Conservation (phyloP, 805 yeast species). For the Sugiyamaella boreocaroliniensis region DNA sequence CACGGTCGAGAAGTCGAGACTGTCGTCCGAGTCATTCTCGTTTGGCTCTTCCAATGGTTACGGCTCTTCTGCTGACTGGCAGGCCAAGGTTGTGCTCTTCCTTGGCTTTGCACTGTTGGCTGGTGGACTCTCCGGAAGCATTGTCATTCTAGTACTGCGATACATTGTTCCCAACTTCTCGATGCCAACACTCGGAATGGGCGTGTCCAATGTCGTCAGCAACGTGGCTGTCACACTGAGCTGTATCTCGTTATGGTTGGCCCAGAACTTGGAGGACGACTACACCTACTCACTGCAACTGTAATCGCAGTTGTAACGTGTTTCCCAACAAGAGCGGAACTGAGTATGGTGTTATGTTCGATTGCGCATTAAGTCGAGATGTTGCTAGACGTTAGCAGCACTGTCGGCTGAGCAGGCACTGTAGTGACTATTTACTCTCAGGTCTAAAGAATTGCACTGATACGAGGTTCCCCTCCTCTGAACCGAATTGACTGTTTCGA, state of each 20-base stretch:
- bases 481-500: too few relatives aligned
- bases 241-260: slow-evolving; percentile 84
- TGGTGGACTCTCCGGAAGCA: slow-evolving; percentile 88
- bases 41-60: slow-evolving; percentile 30
- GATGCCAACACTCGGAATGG: slow-evolving; percentile 92
- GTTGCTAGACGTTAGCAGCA: too few relatives aligned
- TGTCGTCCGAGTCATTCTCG: slow-evolving; percentile 36
- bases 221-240: slow-evolving; percentile 79
- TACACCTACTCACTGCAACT: slow-evolving; percentile 85
- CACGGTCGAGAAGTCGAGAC: slow-evolving; percentile 60
- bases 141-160: slow-evolving; percentile 80
- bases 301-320: too few relatives aligned
- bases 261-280: slow-evolving; percentile 94
- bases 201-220: slow-evolving; percentile 76
- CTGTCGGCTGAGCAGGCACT: too few relatives aligned
- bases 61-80: slow-evolving; percentile 64
- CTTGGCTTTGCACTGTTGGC: slow-evolving; percentile 89
- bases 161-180: slow-evolving; percentile 70
- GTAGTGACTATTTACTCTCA: too few relatives aligned
- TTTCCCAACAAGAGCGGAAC: too few relatives aligned
- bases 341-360: too few relatives aligned
- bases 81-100: slow-evolving; percentile 83
- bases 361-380: too few relatives aligned
- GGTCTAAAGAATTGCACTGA: too few relatives aligned
- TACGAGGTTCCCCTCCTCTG: too few relatives aligned